A percentile compares a stretch with the other conserved stretches of the same genome.
phyloP scores from a whole-genome alignment of 1,139 yeast species.

The Taphrina communis region DNA sequence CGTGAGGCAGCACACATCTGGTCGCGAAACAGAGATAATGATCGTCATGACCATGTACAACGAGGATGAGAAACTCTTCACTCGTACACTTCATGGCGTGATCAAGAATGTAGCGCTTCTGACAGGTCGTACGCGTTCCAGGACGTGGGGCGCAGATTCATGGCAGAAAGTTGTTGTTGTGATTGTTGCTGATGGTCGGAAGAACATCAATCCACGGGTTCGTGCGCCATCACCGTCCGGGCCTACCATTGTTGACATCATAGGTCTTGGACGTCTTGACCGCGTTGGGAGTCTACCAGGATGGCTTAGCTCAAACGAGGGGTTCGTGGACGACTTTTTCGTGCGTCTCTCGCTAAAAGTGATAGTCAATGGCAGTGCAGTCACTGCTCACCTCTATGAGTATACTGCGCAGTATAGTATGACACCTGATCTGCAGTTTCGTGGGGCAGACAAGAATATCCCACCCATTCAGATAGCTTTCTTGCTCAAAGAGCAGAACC shows the following conservation, averaged over 20 bases:
- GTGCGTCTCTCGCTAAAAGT: no score
- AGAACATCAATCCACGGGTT: constrained; percentile 76
- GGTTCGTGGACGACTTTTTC: not conserved
- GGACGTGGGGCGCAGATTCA: constrained; percentile 92
- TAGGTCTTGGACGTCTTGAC: constrained; percentile 71
- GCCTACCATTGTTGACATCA: not conserved
- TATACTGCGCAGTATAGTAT: constrained; percentile 68
- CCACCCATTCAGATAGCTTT: constrained; percentile 88
- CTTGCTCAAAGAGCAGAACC: constrained; percentile 76
- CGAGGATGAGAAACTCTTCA: constrained; percentile 74
- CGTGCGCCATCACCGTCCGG: not conserved
- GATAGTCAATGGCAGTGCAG: constrained; percentile 69
- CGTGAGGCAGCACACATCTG: constrained; percentile 69
- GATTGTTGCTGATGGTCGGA: constrained; percentile 91
- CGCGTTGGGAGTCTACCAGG: constrained; percentile 93
- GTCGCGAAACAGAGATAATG: constrained; percentile 73
- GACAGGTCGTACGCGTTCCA: constrained; percentile 76
- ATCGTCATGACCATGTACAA: constrained; percentile 81
- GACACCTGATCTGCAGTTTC: constrained; percentile 58
- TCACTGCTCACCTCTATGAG: constrained; percentile 75
- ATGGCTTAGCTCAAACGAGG: constrained; percentile 84
- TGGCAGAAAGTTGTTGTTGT: constrained; percentile 95
- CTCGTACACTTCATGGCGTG: constrained; percentile 75
- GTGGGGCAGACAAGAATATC: constrained; percentile 61
- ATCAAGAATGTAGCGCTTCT: constrained; percentile 89